Conservation (phyloP, 1,284 basidiomycete species). For the Tranzscheliella williamsii region DNA sequence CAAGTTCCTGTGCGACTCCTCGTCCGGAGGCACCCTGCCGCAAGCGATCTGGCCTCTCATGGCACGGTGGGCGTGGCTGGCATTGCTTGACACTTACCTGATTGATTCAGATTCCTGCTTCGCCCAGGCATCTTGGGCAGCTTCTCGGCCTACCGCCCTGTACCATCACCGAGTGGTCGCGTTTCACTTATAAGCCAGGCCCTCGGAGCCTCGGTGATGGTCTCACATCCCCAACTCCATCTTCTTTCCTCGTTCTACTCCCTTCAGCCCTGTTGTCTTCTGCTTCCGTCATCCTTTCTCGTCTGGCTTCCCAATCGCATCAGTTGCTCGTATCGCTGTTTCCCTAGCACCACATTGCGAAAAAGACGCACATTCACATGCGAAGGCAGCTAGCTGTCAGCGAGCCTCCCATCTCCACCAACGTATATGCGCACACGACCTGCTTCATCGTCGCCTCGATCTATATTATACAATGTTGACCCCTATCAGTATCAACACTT, state of each 20-base stretch:
- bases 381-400: neutral
- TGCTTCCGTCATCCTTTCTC: constrained; percentile 3
- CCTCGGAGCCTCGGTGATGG: constrained; percentile 42
- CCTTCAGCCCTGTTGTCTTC: constrained; percentile 24
- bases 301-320: constrained; percentile 14
- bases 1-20: too few species aligned
- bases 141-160: constrained; percentile 8
- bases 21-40: too few species aligned
- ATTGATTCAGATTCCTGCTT: too few species aligned
- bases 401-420: neutral
- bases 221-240: constrained; percentile 16
- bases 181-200: constrained; percentile 26
- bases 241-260: constrained; percentile 18
- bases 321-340: constrained; percentile 1
- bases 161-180: constrained; percentile 23
- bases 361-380: too few species aligned
- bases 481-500: constrained; percentile 36
- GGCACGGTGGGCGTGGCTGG: too few species aligned
- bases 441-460: neutral
- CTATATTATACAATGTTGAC: constrained; percentile 23
- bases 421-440: neutral
- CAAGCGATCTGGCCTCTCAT: too few species aligned
- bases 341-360: too few species aligned
- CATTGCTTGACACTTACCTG: too few species aligned
- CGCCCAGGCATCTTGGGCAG: constrained; percentile 39